Evolutionary conservation across 2,329 filamentous ascomycete species (phyloP).

Genomic region (Phialocephala sp.): DNA sequence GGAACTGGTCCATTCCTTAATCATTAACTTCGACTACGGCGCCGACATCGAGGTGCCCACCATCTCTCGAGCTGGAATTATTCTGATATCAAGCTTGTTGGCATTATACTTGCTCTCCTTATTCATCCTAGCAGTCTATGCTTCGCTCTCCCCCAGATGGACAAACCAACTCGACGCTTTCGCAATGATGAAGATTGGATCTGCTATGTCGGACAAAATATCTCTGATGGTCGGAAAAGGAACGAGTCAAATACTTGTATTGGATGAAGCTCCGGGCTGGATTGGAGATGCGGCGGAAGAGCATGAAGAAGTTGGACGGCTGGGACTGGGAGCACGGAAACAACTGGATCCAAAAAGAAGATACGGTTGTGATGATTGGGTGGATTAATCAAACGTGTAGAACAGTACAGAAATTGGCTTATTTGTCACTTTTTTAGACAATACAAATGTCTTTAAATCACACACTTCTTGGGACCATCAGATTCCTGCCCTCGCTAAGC

Average conservation of each 20-base stretch:
- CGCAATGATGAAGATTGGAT: constrained; percentile 1
- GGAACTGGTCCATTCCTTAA: neutral
- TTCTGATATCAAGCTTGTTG: neutral
- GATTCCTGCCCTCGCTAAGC: too few relatives aligned
- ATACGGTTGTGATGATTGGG: neutral
- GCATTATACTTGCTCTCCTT: neutral
- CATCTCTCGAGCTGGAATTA: neutral
- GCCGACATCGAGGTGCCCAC: neutral
- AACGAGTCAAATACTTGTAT: neutral
- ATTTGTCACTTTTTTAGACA: neutral
- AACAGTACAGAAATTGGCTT: neutral
- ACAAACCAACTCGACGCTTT: neutral
- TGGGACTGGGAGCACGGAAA: neutral
- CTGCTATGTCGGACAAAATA: neutral
- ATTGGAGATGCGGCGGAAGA: neutral
- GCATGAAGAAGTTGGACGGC: constrained; percentile 1
- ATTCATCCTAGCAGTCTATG: neutral
- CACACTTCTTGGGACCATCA: too few relatives aligned
- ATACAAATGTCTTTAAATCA: too few relatives aligned
- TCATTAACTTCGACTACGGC: neutral
- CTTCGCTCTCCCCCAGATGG: neutral
- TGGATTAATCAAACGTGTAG: neutral
- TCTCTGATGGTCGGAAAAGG: neutral
- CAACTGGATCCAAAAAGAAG: neutral
- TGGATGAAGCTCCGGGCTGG: neutral